A percentile compares a stretch with the other conserved stretches of the same genome.
Conservation (phyloP, 2,329 filamentous ascomycete genomes). For the Fusarium virguliforme region DNA sequence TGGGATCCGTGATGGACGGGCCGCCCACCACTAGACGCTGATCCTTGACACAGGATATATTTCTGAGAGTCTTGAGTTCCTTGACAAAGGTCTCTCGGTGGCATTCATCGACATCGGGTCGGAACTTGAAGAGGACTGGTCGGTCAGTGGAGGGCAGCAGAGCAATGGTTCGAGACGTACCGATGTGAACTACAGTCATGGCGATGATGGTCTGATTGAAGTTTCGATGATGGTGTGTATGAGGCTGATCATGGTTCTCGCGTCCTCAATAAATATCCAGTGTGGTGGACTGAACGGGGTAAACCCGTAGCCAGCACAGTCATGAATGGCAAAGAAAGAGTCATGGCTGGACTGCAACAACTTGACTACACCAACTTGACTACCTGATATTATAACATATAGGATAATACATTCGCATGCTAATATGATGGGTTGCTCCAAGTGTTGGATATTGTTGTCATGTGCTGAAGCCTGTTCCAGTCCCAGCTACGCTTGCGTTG, state of each 20-base stretch:
- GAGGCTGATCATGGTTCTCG: neutral
- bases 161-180: slow-evolving; percentile 32
- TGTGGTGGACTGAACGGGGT: neutral
- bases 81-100: slow-evolving; percentile 63
- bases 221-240: neutral
- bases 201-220: neutral
- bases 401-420: too few relatives aligned
- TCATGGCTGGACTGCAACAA: too few relatives aligned
- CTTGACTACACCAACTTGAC: too few relatives aligned
- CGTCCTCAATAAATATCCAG: neutral
- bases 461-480: too few relatives aligned
- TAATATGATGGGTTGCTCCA: too few relatives aligned
- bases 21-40: slow-evolving; percentile 68
- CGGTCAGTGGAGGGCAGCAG: neutral
- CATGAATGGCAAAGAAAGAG: too few relatives aligned
- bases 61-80: slow-evolving; percentile 66
- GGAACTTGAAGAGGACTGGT: slow-evolving; percentile 68
- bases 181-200: slow-evolving; percentile 58
- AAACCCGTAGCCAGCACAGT: slow-evolving; percentile 4
- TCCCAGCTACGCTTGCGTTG: too few relatives aligned
- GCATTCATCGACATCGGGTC: slow-evolving; percentile 57
- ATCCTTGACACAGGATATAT: slow-evolving; percentile 64
- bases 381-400: too few relatives aligned
- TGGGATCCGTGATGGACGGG: slow-evolving; percentile 67
- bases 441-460: too few relatives aligned